These are phyloP conservation scores for Calonectria ilicicola DNA, from an alignment of 2,329 filamentous ascomycete species.

Conservation along the genomic window DNA sequence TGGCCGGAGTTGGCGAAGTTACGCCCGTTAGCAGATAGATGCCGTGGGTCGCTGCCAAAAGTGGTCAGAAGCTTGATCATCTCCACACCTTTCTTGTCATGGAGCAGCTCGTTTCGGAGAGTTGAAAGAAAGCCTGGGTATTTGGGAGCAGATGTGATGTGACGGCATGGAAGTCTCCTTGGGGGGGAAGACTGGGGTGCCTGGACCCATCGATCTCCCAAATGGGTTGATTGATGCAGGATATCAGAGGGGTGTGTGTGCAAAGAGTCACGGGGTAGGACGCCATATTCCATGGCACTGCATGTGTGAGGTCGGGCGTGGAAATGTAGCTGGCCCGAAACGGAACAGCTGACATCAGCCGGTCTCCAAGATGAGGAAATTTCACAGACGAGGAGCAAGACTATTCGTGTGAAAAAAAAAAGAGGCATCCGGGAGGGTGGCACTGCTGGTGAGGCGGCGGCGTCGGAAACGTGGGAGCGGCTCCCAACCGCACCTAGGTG, in stretches of 20 bases:
- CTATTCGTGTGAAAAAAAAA: slow-evolving; percentile 5
- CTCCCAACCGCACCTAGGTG: slow-evolving; percentile 6
- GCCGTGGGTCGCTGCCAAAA: slow-evolving; percentile 38
- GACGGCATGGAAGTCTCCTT: slow-evolving; percentile 24
- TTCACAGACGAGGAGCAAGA: neutral
- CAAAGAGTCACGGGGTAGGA: slow-evolving; percentile 24
- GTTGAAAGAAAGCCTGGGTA: slow-evolving; percentile 28
- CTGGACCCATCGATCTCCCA: slow-evolving; percentile 16
- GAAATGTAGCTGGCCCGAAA: slow-evolving; percentile 12
- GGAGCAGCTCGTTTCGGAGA: slow-evolving; percentile 22
- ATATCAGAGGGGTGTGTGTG: slow-evolving; percentile 27
- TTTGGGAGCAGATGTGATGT: slow-evolving; percentile 30
- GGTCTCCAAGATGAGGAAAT: slow-evolving; percentile 6
- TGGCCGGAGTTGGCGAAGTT: slow-evolving; percentile 11
- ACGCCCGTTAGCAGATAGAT: slow-evolving; percentile 36
- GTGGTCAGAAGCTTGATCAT: slow-evolving; percentile 27
- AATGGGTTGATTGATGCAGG: slow-evolving; percentile 26
- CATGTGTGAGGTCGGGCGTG: slow-evolving; percentile 10
- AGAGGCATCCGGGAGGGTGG: neutral
- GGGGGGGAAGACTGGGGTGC: slow-evolving; percentile 22
- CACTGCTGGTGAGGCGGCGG: slow-evolving; percentile 1
- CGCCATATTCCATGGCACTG: slow-evolving; percentile 13
- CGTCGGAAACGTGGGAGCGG: slow-evolving; percentile 16
- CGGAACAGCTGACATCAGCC: slow-evolving; percentile 25
- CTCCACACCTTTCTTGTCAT: slow-evolving; percentile 24